Evolutionary conservation across 495 filamentous ascomycete genomes (phyloP).

Genomic region (Platismatia glauca): DNA sequence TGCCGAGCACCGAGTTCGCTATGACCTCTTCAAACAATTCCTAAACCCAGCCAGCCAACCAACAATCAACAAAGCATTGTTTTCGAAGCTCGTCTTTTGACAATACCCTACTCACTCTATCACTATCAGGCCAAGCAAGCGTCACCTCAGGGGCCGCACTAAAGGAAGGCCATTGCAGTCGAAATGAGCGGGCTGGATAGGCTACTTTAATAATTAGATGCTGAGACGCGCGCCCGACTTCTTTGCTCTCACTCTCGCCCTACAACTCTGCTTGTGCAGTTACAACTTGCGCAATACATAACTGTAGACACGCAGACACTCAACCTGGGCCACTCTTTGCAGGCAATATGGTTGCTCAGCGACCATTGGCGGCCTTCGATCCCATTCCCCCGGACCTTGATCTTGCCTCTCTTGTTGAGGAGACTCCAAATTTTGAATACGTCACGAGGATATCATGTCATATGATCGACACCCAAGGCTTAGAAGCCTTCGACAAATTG

Average conservation of each 20-base stretch:
- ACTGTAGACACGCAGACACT: not conserved
- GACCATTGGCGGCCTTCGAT: slow-evolving; percentile 64
- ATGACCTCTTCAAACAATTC: not conserved
- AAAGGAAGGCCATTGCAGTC: not conserved
- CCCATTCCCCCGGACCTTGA: slow-evolving; percentile 80
- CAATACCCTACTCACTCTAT: not conserved
- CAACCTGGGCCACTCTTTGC: not conserved
- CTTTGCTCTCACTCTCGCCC: not conserved
- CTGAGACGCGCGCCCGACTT: not conserved
- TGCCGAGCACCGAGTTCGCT: no score
- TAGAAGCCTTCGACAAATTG: slow-evolving; percentile 70
- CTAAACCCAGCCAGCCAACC: not conserved
- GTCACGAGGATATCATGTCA: slow-evolving; percentile 66
- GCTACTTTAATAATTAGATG: not conserved
- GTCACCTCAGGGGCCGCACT: not conserved
- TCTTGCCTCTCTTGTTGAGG: slow-evolving; percentile 59
- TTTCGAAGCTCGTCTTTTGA: not conserved
- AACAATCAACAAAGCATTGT: not conserved
- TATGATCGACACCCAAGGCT: slow-evolving; percentile 59
- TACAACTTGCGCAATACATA: not conserved
- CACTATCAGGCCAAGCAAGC: not conserved
- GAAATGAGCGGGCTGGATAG: not conserved
- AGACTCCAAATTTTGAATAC: slow-evolving; percentile 73
- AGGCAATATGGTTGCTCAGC: slow-evolving; percentile 54
- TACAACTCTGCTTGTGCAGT: not conserved